A percentile compares a stretch with the other conserved stretches of the same genome.
Conservation (phyloP, 306 rosid genomes). For the Ormosia emarginata region DNA sequence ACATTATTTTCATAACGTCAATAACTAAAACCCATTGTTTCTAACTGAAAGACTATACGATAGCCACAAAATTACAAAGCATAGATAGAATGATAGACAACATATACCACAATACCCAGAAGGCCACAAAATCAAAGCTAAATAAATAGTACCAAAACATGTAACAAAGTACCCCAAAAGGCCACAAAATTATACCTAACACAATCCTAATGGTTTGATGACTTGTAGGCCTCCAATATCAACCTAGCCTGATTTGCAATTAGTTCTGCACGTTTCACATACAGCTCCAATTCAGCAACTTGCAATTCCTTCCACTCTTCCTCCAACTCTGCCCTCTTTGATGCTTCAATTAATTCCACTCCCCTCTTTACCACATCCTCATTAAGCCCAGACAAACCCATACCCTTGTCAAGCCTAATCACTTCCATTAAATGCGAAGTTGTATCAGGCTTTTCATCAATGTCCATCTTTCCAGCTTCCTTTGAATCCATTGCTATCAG, state of each 20-base stretch:
- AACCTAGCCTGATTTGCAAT: slow-evolving; percentile 32
- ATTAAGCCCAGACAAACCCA: slow-evolving; percentile 16
- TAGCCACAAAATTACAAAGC: not conserved
- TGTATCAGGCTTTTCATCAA: not conserved
- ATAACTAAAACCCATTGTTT: not conserved
- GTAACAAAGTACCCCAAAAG: not conserved
- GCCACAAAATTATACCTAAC: slow-evolving; percentile 7
- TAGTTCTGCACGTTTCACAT: slow-evolving; percentile 29
- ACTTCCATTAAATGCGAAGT: slow-evolving; percentile 16
- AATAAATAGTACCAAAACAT: not conserved
- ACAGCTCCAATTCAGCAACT: slow-evolving; percentile 48
- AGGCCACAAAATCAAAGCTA: not conserved
- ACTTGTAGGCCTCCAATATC: slow-evolving; percentile 39
- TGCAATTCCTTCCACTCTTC: slow-evolving; percentile 47
- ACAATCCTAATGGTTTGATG: slow-evolving; percentile 26
- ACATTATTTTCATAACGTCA: not conserved
- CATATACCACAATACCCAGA: not conserved
- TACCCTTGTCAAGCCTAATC: slow-evolving; percentile 16
- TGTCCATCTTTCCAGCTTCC: slow-evolving; percentile 13
- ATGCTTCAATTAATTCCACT: slow-evolving; percentile 28
- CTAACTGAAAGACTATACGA: not conserved
- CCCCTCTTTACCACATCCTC: slow-evolving; percentile 39
- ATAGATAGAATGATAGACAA: not conserved
- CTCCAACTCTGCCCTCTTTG: slow-evolving; percentile 47
- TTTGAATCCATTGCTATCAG: not conserved